Base-by-base conservation (phyloP, 768 basidiomycete species). In the Phaeotremella skinneri region DNA sequence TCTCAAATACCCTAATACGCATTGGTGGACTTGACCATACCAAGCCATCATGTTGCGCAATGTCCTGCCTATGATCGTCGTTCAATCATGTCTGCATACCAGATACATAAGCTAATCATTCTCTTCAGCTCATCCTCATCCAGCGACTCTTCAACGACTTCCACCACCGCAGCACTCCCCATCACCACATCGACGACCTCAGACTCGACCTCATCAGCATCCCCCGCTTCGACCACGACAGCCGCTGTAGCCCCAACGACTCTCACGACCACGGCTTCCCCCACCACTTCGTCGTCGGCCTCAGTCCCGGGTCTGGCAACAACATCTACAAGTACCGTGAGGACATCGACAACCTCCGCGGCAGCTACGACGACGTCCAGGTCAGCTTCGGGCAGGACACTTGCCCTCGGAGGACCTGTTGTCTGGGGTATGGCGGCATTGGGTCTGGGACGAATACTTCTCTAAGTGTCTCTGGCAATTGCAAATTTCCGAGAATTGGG, bases 281-380 rank as follows among this genome's bases (percentile, higher is more conserved):
- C 43, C 7, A 13, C 43, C 7, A 9, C 13, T 6, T 9, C 43
- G 13, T 13, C 43, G 7, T 6, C 43, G 23, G 43, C 13, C 21
- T 37, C 34, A 37, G 34, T 17, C 7, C 7, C 34, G 34, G 17
- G 7, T 17, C 9, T 37, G 17, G 13, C 43, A 45, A 21, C 43
- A 13, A 45, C 43, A 45, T 45, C 43, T 6, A 45, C 43, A 45
- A 45, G 43, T 45, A 45, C 43, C 13, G 43, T 45, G 13, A 13
- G 23, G 13, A 7, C 43, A 13, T 9, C 43, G 23, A 13, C 43
- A 20, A 6, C 43, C 13, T 7, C 9, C 6, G 43, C 43, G 13
- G 21, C 43, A 13, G 21, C 43, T 23, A 14, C 43, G 21, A 45
- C 34, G 7, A 37, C 34, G 9, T 37, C 34, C 34, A 37, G 17